Conservation (phyloP, 2,329 filamentous ascomycete genomes). For the Dothiorella sarmentorum region DNA sequence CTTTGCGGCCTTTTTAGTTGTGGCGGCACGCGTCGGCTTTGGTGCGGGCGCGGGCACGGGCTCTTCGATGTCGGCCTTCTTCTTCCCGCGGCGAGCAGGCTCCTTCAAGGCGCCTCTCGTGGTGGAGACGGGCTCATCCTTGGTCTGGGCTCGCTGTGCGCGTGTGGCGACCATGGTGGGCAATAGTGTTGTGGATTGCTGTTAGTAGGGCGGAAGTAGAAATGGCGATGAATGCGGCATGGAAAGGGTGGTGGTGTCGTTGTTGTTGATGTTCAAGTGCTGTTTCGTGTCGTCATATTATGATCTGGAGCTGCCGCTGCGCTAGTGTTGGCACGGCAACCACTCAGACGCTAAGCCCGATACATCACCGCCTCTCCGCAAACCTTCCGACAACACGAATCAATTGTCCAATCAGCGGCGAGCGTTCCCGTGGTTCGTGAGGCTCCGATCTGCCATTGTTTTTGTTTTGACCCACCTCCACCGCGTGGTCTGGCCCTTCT, state of each 20-base stretch:
- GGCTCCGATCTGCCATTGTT: no score
- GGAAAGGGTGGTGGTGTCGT: slow-evolving; percentile 11
- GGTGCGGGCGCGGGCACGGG: not conserved
- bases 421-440: no score
- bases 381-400: no score
- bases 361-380: no score
- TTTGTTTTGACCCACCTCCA: no score
- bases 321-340: slow-evolving; percentile 14
- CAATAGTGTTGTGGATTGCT: not conserved
- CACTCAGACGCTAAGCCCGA: no score
- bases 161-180: slow-evolving; percentile 20
- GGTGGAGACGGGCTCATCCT: slow-evolving; percentile 10
- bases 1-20: not conserved
- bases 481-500: no score
- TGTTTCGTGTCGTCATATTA: not conserved
- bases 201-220: slow-evolving; percentile 6
- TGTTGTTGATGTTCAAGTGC: not conserved
- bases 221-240: slow-evolving; percentile 6
- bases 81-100: slow-evolving; percentile 14
- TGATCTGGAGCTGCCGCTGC: not conserved
- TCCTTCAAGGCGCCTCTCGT: slow-evolving; percentile 9
- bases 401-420: no score
- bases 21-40: not conserved
- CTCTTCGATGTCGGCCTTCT: slow-evolving; percentile 3
- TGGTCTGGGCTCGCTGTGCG: slow-evolving; percentile 15